Base-by-base conservation (phyloP, 345 rosid genomes). In the Populus tremula region DNA sequence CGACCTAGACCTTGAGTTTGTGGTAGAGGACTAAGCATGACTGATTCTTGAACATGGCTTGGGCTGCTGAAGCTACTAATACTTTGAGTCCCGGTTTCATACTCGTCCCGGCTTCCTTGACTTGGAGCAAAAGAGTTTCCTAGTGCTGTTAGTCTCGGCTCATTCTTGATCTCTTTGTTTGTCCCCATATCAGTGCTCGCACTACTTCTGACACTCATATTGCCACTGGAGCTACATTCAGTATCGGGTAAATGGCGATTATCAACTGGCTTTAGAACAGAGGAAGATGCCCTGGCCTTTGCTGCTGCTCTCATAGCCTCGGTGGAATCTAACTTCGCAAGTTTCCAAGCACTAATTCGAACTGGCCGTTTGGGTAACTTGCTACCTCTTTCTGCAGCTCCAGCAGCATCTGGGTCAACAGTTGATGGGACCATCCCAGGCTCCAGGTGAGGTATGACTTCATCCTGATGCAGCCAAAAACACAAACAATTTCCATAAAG, bases 401-500 rank as follows among this genome's bases (percentile, higher is more conserved):
- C 97, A 67, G 93, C 86, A 36, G 94, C 96, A 86, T 96, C 97
- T 14, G 99, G 99, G 80, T 96, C 99, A 71, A 93, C 78, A 6
- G 97, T 96, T 14, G 98, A 96, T 8, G 98, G 99, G 67, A 96
- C 90, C 97, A 93, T 96, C 74, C 98, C 89, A 73, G 98, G 98
- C 54, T 93, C 98, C 86, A 93, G 83, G 87, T 96, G 99, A 62
- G 99, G 98, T 71, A 92, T 75, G 36, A 96, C 98, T 90, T 96
- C 99, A 63, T 96, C 99, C 99, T 96, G 88, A 64, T 50, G 72
- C 49, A 56, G 25, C 50, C 71, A 85, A 61, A 69, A 10, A 71
- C 63, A 35, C 38, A 73, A 69, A 35, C 33, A 71, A 64, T 33
- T 7, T 61, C 53, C 43, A 31, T 61, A 56, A 61, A 17, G 5